Evolutionary conservation across 2,329 filamentous ascomycete species (phyloP).

Genomic region (Trichophyton rubrum): DNA sequence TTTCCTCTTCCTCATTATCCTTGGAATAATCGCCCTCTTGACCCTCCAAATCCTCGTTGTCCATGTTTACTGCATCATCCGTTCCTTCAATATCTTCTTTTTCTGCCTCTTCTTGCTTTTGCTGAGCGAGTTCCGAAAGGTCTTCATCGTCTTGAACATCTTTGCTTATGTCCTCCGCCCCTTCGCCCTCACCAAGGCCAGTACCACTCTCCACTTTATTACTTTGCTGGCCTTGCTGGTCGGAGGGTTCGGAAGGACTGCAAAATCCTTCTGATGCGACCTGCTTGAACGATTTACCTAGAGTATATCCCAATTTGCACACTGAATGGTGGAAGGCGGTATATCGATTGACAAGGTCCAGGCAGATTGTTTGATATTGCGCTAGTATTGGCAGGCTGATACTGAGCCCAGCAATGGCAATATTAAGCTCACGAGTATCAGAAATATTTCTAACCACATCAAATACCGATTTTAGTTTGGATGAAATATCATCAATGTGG

Average conservation of each 20-base stretch:
- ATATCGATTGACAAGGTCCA: slow-evolving; percentile 46
- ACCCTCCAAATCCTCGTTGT: slow-evolving; percentile 81
- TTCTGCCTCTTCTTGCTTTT: slow-evolving; percentile 45
- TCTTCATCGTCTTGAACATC: slow-evolving; percentile 92
- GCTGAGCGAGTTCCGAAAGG: slow-evolving; percentile 77
- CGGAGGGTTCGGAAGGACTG: slow-evolving; percentile 68
- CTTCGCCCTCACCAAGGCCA: slow-evolving; percentile 87
- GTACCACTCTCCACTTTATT: slow-evolving; percentile 84
- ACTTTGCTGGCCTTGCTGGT: slow-evolving; percentile 54
- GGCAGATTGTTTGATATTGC: slow-evolving; percentile 55
- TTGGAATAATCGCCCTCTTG: slow-evolving; percentile 53
- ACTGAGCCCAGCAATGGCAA: slow-evolving; percentile 47
- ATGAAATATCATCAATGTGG: slow-evolving; percentile 45
- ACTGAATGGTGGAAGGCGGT: slow-evolving; percentile 55
- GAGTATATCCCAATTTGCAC: slow-evolving; percentile 60
- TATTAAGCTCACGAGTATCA: slow-evolving; percentile 30
- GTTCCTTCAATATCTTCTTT: slow-evolving; percentile 34
- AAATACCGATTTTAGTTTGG: slow-evolving; percentile 34
- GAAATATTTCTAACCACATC: slow-evolving; percentile 35
- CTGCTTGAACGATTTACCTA: slow-evolving; percentile 65
- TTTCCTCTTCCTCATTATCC: slow-evolving; percentile 44
- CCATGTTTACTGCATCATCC: slow-evolving; percentile 43
- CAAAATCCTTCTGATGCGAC: slow-evolving; percentile 83
- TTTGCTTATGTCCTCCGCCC: slow-evolving; percentile 94
- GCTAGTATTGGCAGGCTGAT: slow-evolving; percentile 57